A percentile compares a stretch with the other conserved stretches of the same genome.
These are phyloP conservation scores for Diddensiella transvaalensis DNA, from an alignment of 805 yeast genomes.

Conservation along the genomic window DNA sequence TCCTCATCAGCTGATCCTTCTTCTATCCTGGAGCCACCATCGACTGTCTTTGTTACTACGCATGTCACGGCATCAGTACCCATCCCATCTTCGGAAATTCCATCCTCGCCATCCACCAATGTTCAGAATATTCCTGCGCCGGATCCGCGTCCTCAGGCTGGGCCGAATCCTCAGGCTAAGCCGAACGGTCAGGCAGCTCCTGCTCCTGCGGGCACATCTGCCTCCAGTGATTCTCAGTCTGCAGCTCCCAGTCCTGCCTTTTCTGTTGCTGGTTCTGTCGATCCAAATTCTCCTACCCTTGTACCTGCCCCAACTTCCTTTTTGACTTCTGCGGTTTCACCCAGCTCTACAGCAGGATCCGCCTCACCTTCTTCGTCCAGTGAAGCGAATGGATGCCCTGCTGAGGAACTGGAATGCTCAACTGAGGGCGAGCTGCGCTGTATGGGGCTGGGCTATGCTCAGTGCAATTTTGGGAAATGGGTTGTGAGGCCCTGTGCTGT, in stretches of 20 bases:
- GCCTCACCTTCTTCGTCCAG: conserved; percentile 3
- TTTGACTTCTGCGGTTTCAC: not conserved
- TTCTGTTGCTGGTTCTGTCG: not conserved
- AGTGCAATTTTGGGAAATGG: conserved; percentile 30
- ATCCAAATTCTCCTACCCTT: not conserved
- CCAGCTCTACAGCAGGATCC: not conserved
- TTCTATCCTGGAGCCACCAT: not conserved
- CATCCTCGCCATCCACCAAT: not conserved
- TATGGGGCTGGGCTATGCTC: conserved; percentile 27
- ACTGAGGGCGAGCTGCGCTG: conserved; percentile 29
- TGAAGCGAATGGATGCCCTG: conserved; percentile 11
- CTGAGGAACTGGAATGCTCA: conserved; percentile 25
- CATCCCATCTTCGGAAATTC: not conserved
- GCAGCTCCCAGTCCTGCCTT: not conserved
- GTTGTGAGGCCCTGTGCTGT: conserved; percentile 30
- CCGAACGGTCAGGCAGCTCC: too few species aligned
- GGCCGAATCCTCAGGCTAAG: not conserved
- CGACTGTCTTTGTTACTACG: not conserved
- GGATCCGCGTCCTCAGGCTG: not conserved
- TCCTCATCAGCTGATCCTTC: not conserved
- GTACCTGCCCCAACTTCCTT: not conserved
- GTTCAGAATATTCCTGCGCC: not conserved
- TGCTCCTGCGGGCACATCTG: too few species aligned
- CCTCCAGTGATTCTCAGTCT: too few species aligned
- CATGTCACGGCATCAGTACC: not conserved